Evolutionary conservation across 2,329 filamentous ascomycete species (phyloP), one percentile per base, ranked within the genome.

Genomic region (Claviceps fusiformis): DNA sequence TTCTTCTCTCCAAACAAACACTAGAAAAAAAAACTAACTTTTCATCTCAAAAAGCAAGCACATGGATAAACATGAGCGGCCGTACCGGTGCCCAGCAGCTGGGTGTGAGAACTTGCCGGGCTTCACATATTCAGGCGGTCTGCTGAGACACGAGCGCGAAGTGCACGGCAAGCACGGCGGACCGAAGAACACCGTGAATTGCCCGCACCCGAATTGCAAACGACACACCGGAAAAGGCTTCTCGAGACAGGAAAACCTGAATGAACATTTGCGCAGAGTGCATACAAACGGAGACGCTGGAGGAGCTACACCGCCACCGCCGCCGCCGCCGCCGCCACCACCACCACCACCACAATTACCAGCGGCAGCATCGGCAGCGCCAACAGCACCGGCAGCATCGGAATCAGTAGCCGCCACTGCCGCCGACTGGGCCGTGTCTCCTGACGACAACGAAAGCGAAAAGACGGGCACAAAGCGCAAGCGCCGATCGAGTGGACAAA

Each of bases 21-120:
- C 37, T 3, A 29, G 13, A 19, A 27, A 27, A 63, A 70, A 49
- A 33, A 19, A 70, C 58, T 35, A 33, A 10, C 54, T 3, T 15
- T 33, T 19, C 7, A 7, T 60, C n/a, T 7, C 11, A n/a, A 54
- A 95, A 41, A 95, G 89, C 67, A 96, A 97, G 73, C 92, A 97
- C 68, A 96, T 96, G 91, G 92, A 97, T 72, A 95, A 95, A 68
- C 92, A 97, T 68, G 90, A 95, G 62, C 80, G 92, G 13, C 92
- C 92, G 1, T 97, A 96, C 67, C 87, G 90, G 64, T 97, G 92
- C 69, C 77, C 75, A 27, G 83, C 86, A 47, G 78, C 81, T n/a
- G 87, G 86, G 43, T 96, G 92, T 70, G 89, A 92, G 64, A 95
- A 95, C 64, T 79, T 95, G 0, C 87, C 88, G 53, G 92, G 92